These are phyloP conservation scores for Hortaea sp. DNA, from an alignment of 2,329 filamentous ascomycete species.

Conservation along the genomic window DNA sequence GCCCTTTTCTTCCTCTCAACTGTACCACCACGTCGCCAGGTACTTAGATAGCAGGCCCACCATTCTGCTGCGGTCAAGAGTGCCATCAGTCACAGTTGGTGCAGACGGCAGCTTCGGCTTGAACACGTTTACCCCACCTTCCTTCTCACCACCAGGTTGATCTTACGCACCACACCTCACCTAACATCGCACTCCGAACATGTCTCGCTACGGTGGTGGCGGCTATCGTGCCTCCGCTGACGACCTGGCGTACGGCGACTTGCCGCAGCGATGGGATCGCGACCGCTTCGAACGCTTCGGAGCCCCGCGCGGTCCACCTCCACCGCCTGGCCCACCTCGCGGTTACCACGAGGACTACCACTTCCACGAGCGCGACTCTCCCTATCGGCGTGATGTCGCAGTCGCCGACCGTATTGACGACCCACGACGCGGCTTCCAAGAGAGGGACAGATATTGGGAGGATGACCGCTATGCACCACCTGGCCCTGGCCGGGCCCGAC, in stretches of 20 bases:
- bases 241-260: conserved; percentile 33
- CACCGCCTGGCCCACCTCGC: conserved; percentile 11
- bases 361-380: conserved; percentile 27
- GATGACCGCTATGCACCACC: conserved; percentile 40
- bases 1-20: not conserved
- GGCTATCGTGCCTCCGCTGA: conserved; percentile 26
- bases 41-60: not conserved
- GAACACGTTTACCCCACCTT: not conserved
- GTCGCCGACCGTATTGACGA: conserved; percentile 31
- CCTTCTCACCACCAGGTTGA: not conserved
- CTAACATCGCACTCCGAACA: not conserved
- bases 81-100: too few relatives aligned
- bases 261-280: conserved; percentile 41
- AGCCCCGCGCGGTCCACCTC: conserved; percentile 14
- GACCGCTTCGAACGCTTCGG: conserved; percentile 41
- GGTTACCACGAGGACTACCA: conserved; percentile 36
- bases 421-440: conserved; percentile 34
- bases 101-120: too few relatives aligned
- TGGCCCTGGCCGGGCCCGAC: conserved; percentile 12
- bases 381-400: conserved; percentile 31
- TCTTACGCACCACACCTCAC: not conserved
- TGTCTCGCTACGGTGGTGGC: conserved; percentile 5
- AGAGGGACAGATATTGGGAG: conserved; percentile 41
- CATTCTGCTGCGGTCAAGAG: too few relatives aligned
- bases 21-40: not conserved